Base-by-base conservation (phyloP, 257 asterid species). In the Ilex asprella region DNA sequence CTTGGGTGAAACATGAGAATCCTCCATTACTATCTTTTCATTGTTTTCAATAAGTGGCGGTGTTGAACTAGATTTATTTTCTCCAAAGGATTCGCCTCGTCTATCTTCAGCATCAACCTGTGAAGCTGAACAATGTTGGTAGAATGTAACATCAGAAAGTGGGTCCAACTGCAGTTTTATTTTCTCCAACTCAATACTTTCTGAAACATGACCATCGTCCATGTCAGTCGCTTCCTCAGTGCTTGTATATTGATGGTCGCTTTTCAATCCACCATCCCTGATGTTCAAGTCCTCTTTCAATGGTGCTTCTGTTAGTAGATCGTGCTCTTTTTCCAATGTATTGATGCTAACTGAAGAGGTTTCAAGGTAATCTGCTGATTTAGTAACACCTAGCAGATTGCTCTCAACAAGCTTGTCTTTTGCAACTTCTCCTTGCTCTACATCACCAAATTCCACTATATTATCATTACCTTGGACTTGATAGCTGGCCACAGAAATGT, bases 381-480 rank as follows among this genome's bases (percentile, higher is more conserved):
- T 90, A 75, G 76, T 78, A 15, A 78, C 72, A 66, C 70, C 76
- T 63, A 31, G 72, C 60, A 75, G 80, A 62, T 76, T 66, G 57
- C 75, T 68, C 12, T 61, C 52, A 69, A 61, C 61, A 76, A 54
- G 55, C 71, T 62, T 49, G n/a, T 30, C 50, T 54, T 66, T 70
- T 29, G 62, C 68, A 65, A 72, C 67, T 66, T 74, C 79, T 56
- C 51, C 69, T 46, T 61, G 65, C 41, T 63, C 56, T 39, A 32
- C 64, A 39, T 69, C 72, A 58, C 59, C 82, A 54, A 30, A 57
- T 53, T 63, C 67, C 50, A 63, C 53, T 50, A 71, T 65, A 62
- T n/a, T 67, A 74, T 61, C 65, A 64, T 53, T 59, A 56, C 49
- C 62, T 61, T 60, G 73, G 32, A 61, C 67, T 62, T 68, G 74